Percentiles rank a stretch among this genome's conserved stretches.
These are phyloP conservation scores for Choiromyces venosus DNA, from an alignment of 495 filamentous ascomycete genomes.

Conservation along the genomic window DNA sequence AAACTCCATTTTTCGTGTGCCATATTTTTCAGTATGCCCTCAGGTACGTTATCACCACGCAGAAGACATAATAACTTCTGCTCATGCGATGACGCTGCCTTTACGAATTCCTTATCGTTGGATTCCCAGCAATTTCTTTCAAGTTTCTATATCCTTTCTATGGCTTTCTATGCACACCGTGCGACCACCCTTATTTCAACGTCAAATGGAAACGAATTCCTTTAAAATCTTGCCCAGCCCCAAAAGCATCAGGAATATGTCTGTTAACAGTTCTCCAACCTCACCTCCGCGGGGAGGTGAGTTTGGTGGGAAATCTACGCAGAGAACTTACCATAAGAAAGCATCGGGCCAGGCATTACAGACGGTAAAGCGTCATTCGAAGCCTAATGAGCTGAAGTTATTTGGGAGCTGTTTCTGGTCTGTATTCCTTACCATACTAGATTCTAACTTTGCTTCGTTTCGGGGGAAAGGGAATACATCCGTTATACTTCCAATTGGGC, in stretches of 20 bases:
- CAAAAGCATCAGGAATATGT: slow-evolving; percentile 43
- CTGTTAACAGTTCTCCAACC: slow-evolving; percentile 43
- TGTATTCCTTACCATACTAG: slow-evolving; percentile 36
- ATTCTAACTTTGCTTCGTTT: neutral
- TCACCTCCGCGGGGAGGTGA: slow-evolving; percentile 32
- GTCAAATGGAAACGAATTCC: slow-evolving; percentile 4
- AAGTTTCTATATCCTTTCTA: neutral
- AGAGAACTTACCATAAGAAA: slow-evolving; percentile 78
- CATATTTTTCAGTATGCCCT: no score
- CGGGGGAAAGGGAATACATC: neutral
- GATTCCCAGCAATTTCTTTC: neutral
- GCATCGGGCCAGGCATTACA: slow-evolving; percentile 68
- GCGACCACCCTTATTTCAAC: neutral
- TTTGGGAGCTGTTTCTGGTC: slow-evolving; percentile 92
- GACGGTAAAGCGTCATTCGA: slow-evolving; percentile 68
- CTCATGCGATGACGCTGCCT: neutral
- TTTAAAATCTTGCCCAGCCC: neutral
- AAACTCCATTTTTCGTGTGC: no score
- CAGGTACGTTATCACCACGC: neutral
- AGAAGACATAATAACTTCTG: neutral
- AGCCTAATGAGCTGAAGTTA: slow-evolving; percentile 69
- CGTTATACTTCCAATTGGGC: slow-evolving; percentile 6
- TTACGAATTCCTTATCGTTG: neutral
- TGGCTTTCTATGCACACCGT: neutral
- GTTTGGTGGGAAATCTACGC: slow-evolving; percentile 43